These are phyloP conservation scores for Rhododendron mucronatum DNA, from an alignment of 148 eudicot species.

Conservation along the genomic window DNA sequence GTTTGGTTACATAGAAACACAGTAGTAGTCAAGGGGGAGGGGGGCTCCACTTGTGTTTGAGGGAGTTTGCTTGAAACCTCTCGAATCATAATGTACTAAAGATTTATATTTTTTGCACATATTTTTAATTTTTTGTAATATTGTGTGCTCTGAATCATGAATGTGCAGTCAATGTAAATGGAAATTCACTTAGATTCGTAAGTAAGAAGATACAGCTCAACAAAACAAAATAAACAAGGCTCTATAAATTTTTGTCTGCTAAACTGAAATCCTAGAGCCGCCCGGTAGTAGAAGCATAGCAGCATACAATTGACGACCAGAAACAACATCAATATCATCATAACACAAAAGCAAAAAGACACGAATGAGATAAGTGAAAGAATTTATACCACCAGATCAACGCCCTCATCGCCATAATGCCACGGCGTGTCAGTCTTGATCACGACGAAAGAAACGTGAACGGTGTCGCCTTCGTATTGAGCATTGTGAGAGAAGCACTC, in stretches of 20 bases:
- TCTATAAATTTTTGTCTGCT: neutral
- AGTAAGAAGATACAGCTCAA: neutral
- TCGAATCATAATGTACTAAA: too few species aligned
- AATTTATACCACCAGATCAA: conserved; percentile 71
- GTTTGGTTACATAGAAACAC: too few species aligned
- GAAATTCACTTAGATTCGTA: neutral
- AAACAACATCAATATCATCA: neutral
- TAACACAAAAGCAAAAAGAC: conserved; percentile 33
- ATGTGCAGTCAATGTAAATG: neutral
- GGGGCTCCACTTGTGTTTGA: too few species aligned
- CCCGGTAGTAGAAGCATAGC: neutral
- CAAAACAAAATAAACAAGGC: neutral
- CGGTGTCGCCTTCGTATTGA: conserved; percentile 61
- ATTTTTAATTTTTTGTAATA: too few species aligned
- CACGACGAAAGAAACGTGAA: conserved; percentile 78
- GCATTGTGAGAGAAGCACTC: conserved; percentile 90
- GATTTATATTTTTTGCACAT: neutral
- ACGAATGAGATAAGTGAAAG: conserved; percentile 35
- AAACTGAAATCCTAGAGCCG: neutral
- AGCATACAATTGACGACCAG: neutral
- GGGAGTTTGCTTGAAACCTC: too few species aligned
- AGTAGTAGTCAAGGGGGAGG: too few species aligned
- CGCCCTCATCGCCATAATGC: conserved; percentile 68
- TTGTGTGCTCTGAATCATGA: neutral
- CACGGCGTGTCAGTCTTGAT: conserved; percentile 72